Base-by-base conservation (phyloP, 2,329 filamentous ascomycete genomes). In the Dothideomycetidae sp. region DNA sequence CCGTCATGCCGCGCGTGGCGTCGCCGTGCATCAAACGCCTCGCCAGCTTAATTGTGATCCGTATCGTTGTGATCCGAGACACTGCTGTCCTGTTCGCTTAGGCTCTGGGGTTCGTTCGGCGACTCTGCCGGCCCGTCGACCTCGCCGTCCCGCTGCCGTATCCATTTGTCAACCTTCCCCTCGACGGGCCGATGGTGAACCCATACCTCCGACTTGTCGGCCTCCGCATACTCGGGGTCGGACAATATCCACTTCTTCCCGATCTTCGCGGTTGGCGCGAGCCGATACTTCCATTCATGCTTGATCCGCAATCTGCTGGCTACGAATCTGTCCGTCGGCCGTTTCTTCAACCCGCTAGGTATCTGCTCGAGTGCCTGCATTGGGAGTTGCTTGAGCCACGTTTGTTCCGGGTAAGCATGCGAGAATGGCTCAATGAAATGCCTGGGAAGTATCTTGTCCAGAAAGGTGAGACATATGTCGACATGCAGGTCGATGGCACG, bases 401-500 rank as follows among this genome's bases (percentile, higher is more conserved):
- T 56, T 49, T 78, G 71, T 39, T 70, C 63, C 2, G 62, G 62
- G 57, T 73, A 70, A 5, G 60, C 62, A 39, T 61, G 56, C 26
- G 62, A 66, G 43, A 70, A 67, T 40, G 62, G 54, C 3, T 63
- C 63, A 3, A 41, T 42, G 37, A 67, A 60, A 32, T 63, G 52
- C 2, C 49, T 42, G 9, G 67, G 68, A 34, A 75, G 59, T 2
- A 70, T 65, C 7, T 66, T 59, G 31, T 62, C 62, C 4, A 78
- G 60, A 38, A 79, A 79, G 45, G 79, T 75, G 17, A 81, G 62
- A 16, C 66, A 68, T 5, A 73, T 66, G 42, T 70, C 71, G 45
- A 77, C 63, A 31, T 77, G 79, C 26, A 81, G 59, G 49, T 75
- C 70, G 16, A 78, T 64, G 2, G 74, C 75, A 38, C 75, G 63